A percentile compares a stretch with the other conserved stretches of the same genome.
phyloP scores from a whole-genome alignment of 495 filamentous ascomycete genomes.

The Cenococcum geophilum region DNA sequence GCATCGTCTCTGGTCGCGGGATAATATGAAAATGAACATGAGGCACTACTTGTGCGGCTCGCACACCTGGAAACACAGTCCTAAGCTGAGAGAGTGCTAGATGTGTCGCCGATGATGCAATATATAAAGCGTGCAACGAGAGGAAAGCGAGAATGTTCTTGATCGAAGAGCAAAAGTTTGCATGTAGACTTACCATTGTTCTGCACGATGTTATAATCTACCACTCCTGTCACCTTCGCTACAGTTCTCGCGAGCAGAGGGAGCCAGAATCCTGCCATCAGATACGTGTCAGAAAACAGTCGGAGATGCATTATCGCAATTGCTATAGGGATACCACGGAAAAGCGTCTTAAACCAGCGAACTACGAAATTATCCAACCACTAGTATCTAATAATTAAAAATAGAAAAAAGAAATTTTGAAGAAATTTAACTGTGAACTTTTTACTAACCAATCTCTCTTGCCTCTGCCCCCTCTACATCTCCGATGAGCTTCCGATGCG shows the following conservation, averaged over 20 bases:
- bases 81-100: not conserved
- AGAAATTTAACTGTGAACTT: conserved; percentile 1
- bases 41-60: conserved; percentile 83
- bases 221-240: conserved; percentile 54
- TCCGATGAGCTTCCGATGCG: conserved; percentile 63
- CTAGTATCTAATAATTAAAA: not conserved
- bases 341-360: not conserved
- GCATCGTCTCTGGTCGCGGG: conserved; percentile 52
- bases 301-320: not conserved
- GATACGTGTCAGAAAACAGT: not conserved
- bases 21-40: conserved; percentile 94
- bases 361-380: not conserved
- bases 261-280: conserved; percentile 49
- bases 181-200: conserved; percentile 67
- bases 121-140: not conserved
- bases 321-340: not conserved
- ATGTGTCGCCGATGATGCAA: not conserved
- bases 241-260: conserved; percentile 68
- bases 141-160: not conserved
- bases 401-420: not conserved
- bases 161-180: not conserved
- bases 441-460: conserved; percentile 41
- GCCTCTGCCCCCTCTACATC: conserved; percentile 62
- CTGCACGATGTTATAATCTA: conserved; percentile 87
- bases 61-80: conserved; percentile 46